Conservation (phyloP, 768 basidiomycete species). For the Saitozyma sp. region DNA sequence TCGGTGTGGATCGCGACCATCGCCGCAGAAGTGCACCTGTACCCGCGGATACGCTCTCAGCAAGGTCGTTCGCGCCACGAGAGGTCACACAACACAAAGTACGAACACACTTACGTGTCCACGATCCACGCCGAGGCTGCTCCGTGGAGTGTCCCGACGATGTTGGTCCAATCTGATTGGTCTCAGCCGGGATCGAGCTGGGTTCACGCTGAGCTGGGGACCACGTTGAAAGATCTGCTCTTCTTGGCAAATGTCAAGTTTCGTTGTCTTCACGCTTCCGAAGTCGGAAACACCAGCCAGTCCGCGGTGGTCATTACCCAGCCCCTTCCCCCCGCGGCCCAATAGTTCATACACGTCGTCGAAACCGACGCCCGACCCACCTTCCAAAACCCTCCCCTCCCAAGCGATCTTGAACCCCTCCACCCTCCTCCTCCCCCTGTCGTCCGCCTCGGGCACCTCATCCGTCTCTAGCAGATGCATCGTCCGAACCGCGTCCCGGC, state of each 20-base stretch:
- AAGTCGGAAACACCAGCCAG: too few species aligned
- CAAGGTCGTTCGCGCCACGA: not conserved
- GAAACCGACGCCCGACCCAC: not conserved
- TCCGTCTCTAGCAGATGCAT: slow-evolving; percentile 21
- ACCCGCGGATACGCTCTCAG: not conserved
- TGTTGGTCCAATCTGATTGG: slow-evolving; percentile 32
- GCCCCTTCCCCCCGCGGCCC: too few species aligned
- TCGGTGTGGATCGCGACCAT: slow-evolving; percentile 30
- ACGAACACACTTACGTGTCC: slow-evolving; percentile 27
- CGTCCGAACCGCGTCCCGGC: slow-evolving; percentile 2
- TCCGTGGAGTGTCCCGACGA: slow-evolving; percentile 29
- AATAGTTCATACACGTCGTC: too few species aligned
- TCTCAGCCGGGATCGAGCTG: not conserved
- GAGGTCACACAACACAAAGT: not conserved
- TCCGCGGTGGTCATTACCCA: too few species aligned
- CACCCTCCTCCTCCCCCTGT: slow-evolving; percentile 20
- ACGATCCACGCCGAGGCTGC: slow-evolving; percentile 34
- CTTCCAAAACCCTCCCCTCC: slow-evolving; percentile 3
- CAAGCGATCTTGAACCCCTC: slow-evolving; percentile 17
- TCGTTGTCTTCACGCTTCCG: too few species aligned
- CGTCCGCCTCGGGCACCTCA: slow-evolving; percentile 21
- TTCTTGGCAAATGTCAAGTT: too few species aligned
- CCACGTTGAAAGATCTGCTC: too few species aligned
- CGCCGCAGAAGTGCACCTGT: slow-evolving; percentile 38
- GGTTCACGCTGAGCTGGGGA: too few species aligned